phyloP scores from a whole-genome alignment of 2,329 filamentous ascomycete species.

The Fusarium udum region DNA sequence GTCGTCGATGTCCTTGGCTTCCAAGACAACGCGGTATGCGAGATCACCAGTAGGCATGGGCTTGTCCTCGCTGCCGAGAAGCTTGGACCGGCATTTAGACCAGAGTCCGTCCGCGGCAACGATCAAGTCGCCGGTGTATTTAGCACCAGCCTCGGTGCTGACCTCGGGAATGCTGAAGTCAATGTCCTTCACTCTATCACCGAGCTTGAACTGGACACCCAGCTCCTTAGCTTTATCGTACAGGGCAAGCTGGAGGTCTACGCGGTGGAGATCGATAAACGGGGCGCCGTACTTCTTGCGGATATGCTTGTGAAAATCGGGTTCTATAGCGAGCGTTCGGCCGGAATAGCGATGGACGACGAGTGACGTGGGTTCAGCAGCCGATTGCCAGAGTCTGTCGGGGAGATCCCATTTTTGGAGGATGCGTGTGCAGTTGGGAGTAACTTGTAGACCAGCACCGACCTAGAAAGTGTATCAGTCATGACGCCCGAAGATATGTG shows the following conservation, averaged over 20 bases:
- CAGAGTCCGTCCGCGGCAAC: constrained; percentile 72
- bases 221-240: constrained; percentile 61
- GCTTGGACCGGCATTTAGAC: constrained; percentile 63
- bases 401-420: constrained; percentile 62
- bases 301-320: constrained; percentile 63
- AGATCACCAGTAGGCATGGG: constrained; percentile 70
- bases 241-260: constrained; percentile 67
- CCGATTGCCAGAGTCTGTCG: constrained; percentile 51
- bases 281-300: constrained; percentile 64
- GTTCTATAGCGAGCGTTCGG: constrained; percentile 58
- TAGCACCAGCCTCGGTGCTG: constrained; percentile 49
- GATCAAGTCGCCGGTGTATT: constrained; percentile 48
- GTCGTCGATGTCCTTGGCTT: constrained; percentile 61
- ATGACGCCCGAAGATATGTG: fast-evolving
- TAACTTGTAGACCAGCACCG: constrained; percentile 64
- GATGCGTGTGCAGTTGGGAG: constrained; percentile 59
- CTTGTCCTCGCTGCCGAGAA: constrained; percentile 56
- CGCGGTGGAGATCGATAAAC: constrained; percentile 69
- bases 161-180: constrained; percentile 58
- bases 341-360: constrained; percentile 64
- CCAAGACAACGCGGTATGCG: constrained; percentile 70
- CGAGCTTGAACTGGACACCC: constrained; percentile 61
- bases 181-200: constrained; percentile 56
- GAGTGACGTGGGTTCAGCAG: constrained; percentile 56
- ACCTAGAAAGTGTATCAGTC: constrained; percentile 26